phyloP scores from a whole-genome alignment of 208 protist genomes.

The Naegleria fowleri region DNA sequence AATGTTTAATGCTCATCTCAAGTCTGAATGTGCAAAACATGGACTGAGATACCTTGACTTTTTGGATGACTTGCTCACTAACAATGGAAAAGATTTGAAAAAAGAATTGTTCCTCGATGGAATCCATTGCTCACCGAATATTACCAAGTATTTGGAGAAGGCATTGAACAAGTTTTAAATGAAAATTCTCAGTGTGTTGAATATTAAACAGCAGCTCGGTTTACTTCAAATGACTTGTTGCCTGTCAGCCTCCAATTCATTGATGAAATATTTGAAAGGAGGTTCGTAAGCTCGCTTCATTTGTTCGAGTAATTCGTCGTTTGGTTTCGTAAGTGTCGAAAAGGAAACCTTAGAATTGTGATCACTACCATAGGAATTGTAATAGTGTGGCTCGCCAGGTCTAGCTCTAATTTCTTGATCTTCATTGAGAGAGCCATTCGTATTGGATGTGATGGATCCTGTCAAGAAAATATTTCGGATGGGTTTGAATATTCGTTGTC shows the following conservation, averaged over 20 bases:
- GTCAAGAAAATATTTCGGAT: not conserved
- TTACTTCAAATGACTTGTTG: not conserved
- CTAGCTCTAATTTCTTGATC: not conserved
- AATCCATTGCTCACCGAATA: constrained; percentile 30
- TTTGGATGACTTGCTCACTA: constrained; percentile 26
- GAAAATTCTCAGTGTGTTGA: not conserved
- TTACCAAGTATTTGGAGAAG: not conserved
- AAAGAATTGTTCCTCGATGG: constrained; percentile 38
- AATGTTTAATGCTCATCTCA: constrained; percentile 31
- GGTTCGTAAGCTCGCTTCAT: not conserved
- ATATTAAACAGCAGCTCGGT: too few relatives aligned
- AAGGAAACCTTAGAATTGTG: not conserved
- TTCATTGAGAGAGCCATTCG: not conserved
- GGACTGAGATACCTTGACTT: constrained; percentile 36
- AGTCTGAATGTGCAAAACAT: not conserved
- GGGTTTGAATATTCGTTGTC: not conserved
- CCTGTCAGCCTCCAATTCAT: not conserved
- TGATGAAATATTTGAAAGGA: not conserved
- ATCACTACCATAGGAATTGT: not conserved
- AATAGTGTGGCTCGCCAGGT: not conserved
- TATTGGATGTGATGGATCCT: not conserved
- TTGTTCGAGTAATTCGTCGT: not conserved
- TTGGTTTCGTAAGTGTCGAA: not conserved
- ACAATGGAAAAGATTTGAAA: constrained; percentile 24
- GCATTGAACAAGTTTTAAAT: constrained; percentile 15